Evolutionary conservation across 2,329 filamentous ascomycete species (phyloP), one percentile per base, ranked within the genome.

Genomic region (Sphaerulina musiva): DNA sequence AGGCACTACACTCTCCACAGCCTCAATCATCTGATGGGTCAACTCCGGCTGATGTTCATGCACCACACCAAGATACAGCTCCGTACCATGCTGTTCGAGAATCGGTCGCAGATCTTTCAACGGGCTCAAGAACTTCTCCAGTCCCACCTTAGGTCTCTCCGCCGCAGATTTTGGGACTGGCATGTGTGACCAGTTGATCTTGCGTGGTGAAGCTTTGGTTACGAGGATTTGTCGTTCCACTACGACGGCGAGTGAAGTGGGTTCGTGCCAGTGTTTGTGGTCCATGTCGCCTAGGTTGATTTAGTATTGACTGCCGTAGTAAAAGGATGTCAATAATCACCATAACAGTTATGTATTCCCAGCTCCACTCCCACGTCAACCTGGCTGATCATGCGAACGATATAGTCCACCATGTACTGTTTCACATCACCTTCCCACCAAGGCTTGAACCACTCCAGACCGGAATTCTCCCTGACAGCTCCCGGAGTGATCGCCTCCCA

Each of bases 311-410:
- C 20, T 4, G 20, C 20, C 14, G 14, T 17, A 17, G 14, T 17
- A 17, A 17, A 17, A 17, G 14, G 14, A 17, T 2, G 4, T 17
- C 10, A 1, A 38, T 45, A 31, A 46, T 29, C 20, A 51, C 75
- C 76, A 58, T 78, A 78, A 63, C 76, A 78, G 17, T 78, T 66
- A 60, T 78, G 75, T 32, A 74, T 68, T 0, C 73, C 75, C 51
- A 77, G 44, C 39, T 74, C 68, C 1, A 76, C 70, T 55, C 69
- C 66, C 5, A 61, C 32, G 34, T 68, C 62, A 4, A 76, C 64
- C 7, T 60, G 59, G 6, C 60, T 57, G 6, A 67, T 64, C 51
- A 74, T 57, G 2, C 66, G 59, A 2, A 62, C 49, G 7, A 73
- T 57, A 10, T 72, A 65, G 5, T 68, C 62, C 7, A 72, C 57